These are phyloP conservation scores for Cytospora leucostoma DNA, from an alignment of 2,329 filamentous ascomycete species.

Conservation along the genomic window DNA sequence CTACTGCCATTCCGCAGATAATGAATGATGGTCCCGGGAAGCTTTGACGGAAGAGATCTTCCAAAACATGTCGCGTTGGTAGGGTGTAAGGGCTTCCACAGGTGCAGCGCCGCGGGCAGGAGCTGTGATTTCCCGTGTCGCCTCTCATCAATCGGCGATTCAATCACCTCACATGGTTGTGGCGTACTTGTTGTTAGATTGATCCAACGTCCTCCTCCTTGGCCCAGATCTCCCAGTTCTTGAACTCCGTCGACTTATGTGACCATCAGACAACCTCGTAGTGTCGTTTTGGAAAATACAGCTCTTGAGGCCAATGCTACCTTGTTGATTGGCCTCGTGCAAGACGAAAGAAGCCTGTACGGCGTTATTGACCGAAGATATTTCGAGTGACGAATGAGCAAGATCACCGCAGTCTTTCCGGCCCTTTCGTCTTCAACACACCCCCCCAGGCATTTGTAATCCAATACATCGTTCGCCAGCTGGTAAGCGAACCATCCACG, in stretches of 20 bases:
- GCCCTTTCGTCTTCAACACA: neutral
- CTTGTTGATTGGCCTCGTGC: neutral
- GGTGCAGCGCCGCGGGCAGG: neutral
- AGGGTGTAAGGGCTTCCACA: neutral
- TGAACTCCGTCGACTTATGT: neutral
- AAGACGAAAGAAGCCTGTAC: neutral
- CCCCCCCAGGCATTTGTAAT: neutral
- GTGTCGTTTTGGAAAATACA: neutral
- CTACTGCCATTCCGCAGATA: neutral
- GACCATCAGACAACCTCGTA: neutral
- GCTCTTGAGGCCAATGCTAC: neutral
- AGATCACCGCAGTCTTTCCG: neutral
- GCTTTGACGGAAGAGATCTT: neutral
- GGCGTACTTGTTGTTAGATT: neutral
- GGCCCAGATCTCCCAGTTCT: neutral
- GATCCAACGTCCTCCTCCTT: neutral
- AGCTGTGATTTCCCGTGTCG: neutral
- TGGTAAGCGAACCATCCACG: constrained; percentile 17
- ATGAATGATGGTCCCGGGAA: neutral
- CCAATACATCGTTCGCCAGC: neutral
- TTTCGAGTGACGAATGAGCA: neutral
- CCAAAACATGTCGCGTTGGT: neutral
- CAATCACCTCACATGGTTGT: neutral
- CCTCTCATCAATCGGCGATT: neutral
- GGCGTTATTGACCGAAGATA: neutral